These are phyloP conservation scores for Podila minutissima DNA, from an alignment of 192 early-diverging fungal species.

Conservation along the genomic window DNA sequence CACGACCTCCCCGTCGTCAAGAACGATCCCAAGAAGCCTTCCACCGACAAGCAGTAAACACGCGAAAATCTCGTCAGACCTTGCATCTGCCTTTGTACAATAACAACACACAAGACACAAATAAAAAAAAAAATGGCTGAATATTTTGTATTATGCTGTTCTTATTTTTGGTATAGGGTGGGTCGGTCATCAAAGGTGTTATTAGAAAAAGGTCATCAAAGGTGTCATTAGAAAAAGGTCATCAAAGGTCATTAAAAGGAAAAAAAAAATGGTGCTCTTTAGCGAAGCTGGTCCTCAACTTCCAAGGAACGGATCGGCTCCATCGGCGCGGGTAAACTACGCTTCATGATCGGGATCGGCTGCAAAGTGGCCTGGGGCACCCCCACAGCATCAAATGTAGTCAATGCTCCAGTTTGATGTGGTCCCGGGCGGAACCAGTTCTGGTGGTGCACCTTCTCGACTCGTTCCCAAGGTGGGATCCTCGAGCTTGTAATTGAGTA, in stretches of 20 bases:
- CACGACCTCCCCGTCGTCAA: constrained; percentile 1
- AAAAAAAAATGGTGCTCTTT: background rate
- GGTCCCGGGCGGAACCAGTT: constrained; percentile 48
- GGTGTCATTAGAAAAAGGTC: background rate
- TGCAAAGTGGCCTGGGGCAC: constrained; percentile 15
- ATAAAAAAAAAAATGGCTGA: background rate
- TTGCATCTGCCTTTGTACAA: background rate
- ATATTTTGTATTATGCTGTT: background rate
- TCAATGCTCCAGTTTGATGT: constrained; percentile 32
- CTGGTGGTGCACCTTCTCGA: constrained; percentile 44
- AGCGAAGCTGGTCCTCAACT: constrained; percentile 25
- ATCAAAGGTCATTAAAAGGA: constrained; percentile 13
- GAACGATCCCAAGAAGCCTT: constrained; percentile 6
- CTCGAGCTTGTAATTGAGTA: background rate
- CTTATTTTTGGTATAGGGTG: background rate
- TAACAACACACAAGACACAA: background rate
- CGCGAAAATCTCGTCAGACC: background rate
- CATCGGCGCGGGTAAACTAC: constrained; percentile 14
- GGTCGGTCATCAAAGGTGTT: background rate
- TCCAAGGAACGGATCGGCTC: constrained; percentile 19
- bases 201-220: too few species aligned
- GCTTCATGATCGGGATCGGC: constrained; percentile 31
- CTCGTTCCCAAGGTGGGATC: constrained; percentile 40
- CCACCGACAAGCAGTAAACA: background rate
- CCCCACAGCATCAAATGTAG: constrained; percentile 28